Evolutionary conservation across 169 alveolate genomes (phyloP).

Genomic region (Plasmodium relictum): DNA sequence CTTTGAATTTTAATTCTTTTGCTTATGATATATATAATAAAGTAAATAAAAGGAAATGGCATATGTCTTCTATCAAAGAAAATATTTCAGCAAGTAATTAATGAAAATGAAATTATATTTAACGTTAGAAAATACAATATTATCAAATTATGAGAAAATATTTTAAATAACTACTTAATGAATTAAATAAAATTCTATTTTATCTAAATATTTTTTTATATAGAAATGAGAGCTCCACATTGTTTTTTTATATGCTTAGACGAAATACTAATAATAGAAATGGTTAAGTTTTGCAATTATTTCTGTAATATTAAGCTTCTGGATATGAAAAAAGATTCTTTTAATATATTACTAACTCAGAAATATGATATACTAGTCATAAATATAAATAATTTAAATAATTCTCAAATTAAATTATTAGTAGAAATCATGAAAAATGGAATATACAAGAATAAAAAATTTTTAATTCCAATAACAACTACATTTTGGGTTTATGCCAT

Average conservation of each 20-base stretch:
- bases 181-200: background rate
- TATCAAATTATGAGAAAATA: no score
- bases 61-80: slow-evolving; percentile 4
- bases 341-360: slow-evolving; percentile 45
- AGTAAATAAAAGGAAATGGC: slow-evolving; percentile 21
- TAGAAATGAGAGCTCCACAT: slow-evolving; percentile 71
- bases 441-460: slow-evolving; percentile 40
- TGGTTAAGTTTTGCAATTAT: slow-evolving; percentile 63
- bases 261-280: slow-evolving; percentile 54
- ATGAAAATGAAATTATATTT: background rate
- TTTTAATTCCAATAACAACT: slow-evolving; percentile 38
- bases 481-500: slow-evolving; percentile 71
- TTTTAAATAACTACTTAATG: no score
- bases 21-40: slow-evolving; percentile 52
- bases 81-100: slow-evolving; percentile 35
- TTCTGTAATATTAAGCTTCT: slow-evolving; percentile 48
- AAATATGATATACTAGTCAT: slow-evolving; percentile 64
- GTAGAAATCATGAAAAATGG: slow-evolving; percentile 70
- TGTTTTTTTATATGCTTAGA: slow-evolving; percentile 70
- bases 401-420: slow-evolving; percentile 39
- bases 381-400: slow-evolving; percentile 59
- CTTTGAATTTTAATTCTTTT: slow-evolving; percentile 27
- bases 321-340: slow-evolving; percentile 48
- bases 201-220: background rate
- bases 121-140: background rate